Base-by-base conservation (phyloP, 805 yeast species). In the Pichia kluyveri region DNA sequence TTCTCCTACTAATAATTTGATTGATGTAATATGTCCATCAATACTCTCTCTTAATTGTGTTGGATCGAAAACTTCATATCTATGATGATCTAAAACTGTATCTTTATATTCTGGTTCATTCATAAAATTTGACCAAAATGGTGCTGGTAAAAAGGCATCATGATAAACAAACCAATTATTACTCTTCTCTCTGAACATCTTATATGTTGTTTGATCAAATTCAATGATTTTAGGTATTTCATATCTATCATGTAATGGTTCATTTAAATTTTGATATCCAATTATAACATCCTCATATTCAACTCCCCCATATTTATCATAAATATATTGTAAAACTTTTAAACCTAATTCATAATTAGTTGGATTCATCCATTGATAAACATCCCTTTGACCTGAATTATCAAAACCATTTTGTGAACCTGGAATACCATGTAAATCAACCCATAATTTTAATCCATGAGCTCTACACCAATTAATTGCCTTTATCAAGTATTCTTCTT, bases 371-470 rank as follows among this genome's bases (percentile, higher is more conserved):
- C 80, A 77, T 4, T 65, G 65, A n/a, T 70, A 55, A 17, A 61
- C 58, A 45, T 71, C 79, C 58, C 89, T 70, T 30, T 74, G 64
- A 1, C 95, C 95, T 8, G 87, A 80, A 57, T 86, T 86, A 58
- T 86, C 91, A 69, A 86, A 86, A 14, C 95, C 95, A 62, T 86
- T 86, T 59, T 86, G 95, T 1, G 90, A 82, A 1, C 91, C 93
- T 8, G 95, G 93, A 11, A 75, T 82, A 14, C 93, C 89, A 57
- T 86, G 95, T 46, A 86, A 65, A 59, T 86, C 95, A 45, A 86
- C 66, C 82, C 86, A 80, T 5, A 81, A 83, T 50, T 83, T 76
- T 51, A 86, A 66, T 15, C 72, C 81, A 55, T 80, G 63, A 39
- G 69, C 68, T 23, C 75, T 63, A 18, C 84, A 79, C 95, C 95